Evolutionary conservation across 192 early-diverging fungal genomes (phyloP).

Genomic region (Coemansia furcata): DNA sequence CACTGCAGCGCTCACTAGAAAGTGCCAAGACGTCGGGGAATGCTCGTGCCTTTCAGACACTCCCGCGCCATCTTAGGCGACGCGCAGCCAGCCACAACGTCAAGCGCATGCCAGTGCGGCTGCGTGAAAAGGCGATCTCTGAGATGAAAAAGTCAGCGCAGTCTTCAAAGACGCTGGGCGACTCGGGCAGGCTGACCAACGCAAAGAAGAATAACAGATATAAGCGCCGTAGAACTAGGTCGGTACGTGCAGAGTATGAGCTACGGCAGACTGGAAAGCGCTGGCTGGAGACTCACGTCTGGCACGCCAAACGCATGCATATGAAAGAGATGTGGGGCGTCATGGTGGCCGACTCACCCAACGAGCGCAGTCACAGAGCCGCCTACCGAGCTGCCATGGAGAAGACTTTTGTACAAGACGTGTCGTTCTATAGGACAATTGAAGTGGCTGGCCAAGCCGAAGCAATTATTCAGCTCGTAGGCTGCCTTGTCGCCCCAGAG

Average conservation of each 20-base stretch:
- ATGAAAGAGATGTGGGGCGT: conserved; percentile 83
- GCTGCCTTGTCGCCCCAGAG: conserved; percentile 58
- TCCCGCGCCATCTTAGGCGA: conserved; percentile 88
- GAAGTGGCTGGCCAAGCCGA: conserved; percentile 62
- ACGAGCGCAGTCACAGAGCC: conserved; percentile 78
- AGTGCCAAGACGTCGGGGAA: conserved; percentile 56
- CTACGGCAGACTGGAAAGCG: conserved; percentile 55
- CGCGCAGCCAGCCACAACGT: conserved; percentile 93
- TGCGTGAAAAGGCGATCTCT: conserved; percentile 71
- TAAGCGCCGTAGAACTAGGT: conserved; percentile 33
- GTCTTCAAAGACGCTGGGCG: conserved; percentile 17
- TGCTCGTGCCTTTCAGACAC: conserved; percentile 81
- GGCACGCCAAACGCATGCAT: conserved; percentile 98
- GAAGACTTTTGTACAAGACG: conserved; percentile 78
- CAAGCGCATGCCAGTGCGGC: conserved; percentile 81
- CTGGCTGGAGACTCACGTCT: conserved; percentile 97
- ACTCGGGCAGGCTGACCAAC: conserved; percentile 15
- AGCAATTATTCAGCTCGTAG: conserved; percentile 55
- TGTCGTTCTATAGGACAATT: conserved; percentile 73
- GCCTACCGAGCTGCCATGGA: conserved; percentile 74
- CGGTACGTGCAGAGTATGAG: conserved; percentile 38
- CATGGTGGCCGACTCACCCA: conserved; percentile 69
- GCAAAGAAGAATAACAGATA: conserved; percentile 38
- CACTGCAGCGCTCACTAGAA: conserved; percentile 77
- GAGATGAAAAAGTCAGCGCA: conserved; percentile 61